Conservation (phyloP, 2,329 filamentous ascomycete species). For the Colletotrichum neosansevieriae region DNA sequence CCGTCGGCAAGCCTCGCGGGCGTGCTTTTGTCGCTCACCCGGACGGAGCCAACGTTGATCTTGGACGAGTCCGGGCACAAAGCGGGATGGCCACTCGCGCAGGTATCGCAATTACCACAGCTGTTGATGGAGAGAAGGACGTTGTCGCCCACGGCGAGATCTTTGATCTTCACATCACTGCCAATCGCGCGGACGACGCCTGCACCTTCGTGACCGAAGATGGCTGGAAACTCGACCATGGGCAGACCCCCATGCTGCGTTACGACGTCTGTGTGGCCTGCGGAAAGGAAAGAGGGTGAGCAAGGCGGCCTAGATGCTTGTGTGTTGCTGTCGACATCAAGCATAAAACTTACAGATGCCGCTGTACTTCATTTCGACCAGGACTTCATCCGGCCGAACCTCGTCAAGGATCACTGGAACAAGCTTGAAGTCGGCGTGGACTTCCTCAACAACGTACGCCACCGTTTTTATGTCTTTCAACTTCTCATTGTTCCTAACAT, state of each 20-base stretch:
- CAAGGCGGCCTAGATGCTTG: neutral
- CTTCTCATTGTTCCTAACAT: neutral
- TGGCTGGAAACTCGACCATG: slow-evolving; percentile 74
- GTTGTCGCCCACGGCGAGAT: slow-evolving; percentile 90
- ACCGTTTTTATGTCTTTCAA: slow-evolving; percentile 16
- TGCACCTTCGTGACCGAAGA: slow-evolving; percentile 91
- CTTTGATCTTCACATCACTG: slow-evolving; percentile 93
- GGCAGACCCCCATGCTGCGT: slow-evolving; percentile 25
- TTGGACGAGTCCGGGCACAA: slow-evolving; percentile 67
- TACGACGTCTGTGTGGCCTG: slow-evolving; percentile 76
- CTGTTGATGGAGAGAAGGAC: slow-evolving; percentile 92
- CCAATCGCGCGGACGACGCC: slow-evolving; percentile 93
- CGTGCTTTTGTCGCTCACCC: slow-evolving; percentile 75
- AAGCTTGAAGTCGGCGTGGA: slow-evolving; percentile 25
- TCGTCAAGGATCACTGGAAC: slow-evolving; percentile 30
- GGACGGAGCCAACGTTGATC: slow-evolving; percentile 81
- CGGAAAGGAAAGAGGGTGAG: neutral
- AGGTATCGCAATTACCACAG: slow-evolving; percentile 98
- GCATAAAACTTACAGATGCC: slow-evolving; percentile 73
- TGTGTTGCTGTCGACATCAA: neutral
- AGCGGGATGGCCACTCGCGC: slow-evolving; percentile 98
- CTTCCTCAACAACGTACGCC: slow-evolving; percentile 27
- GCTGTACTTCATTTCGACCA: slow-evolving; percentile 90
- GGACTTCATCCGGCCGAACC: slow-evolving; percentile 80
- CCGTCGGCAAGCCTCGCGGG: slow-evolving; percentile 95